Evolutionary conservation across 305 asterid genomes (phyloP).

Genomic region (Solanum aculeatissimum): DNA sequence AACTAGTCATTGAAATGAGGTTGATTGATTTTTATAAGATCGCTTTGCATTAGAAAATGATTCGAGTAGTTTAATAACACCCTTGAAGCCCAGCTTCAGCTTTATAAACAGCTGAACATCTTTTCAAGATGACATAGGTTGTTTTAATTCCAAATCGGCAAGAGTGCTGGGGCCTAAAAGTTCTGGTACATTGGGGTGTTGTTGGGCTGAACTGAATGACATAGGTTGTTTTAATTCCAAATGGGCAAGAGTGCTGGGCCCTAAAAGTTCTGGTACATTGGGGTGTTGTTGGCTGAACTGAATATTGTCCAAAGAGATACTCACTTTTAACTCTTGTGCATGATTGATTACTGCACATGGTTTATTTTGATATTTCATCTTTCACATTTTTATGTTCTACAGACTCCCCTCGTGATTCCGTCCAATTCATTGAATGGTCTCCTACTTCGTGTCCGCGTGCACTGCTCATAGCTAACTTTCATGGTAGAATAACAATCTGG

Average conservation of each 20-base stretch:
- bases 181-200: not conserved
- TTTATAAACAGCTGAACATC: not conserved
- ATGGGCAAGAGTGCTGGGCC: not conserved
- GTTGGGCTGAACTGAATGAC: not conserved
- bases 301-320: not conserved
- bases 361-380: not conserved
- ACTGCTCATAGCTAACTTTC: constrained; percentile 84
- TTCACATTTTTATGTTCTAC: constrained; percentile 14
- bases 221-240: not conserved
- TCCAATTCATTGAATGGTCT: constrained; percentile 98
- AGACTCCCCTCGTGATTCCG: constrained; percentile 98
- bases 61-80: not conserved
- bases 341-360: not conserved
- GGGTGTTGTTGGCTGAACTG: not conserved
- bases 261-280: not conserved
- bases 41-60: too few relatives aligned
- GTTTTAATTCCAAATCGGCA: not conserved
- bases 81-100: not conserved
- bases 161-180: not conserved
- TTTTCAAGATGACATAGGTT: not conserved
- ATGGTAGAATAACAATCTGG: constrained; percentile 95
- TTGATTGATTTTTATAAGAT: not conserved
- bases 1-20: not conserved
- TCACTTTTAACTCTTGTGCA: not conserved
- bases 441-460: constrained; percentile 93